These are phyloP conservation scores for Leucogyrophana mollusca DNA, from an alignment of 768 basidiomycete genomes.

Conservation along the genomic window DNA sequence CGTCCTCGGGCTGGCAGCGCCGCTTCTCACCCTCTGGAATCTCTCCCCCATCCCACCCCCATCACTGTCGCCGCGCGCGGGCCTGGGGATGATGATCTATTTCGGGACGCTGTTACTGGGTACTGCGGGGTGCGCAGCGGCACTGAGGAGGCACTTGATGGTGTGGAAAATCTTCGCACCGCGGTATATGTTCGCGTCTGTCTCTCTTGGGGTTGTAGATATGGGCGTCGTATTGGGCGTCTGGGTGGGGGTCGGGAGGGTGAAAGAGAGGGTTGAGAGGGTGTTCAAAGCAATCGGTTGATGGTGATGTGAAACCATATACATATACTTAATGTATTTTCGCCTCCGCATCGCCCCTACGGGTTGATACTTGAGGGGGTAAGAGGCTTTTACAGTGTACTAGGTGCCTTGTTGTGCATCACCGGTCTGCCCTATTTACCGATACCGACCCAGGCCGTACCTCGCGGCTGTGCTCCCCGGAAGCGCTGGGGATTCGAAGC, in stretches of 20 bases:
- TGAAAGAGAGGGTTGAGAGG: constrained; percentile 18
- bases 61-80: constrained; percentile 43
- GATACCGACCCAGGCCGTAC: no score
- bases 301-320: no score
- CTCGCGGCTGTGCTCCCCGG: no score
- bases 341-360: no score
- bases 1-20: not conserved
- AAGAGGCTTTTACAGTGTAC: no score
- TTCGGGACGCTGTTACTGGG: constrained; percentile 64
- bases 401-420: no score
- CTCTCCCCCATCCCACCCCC: constrained; percentile 53
- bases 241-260: constrained; percentile 19
- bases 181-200: constrained; percentile 85
- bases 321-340: no score
- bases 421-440: no score
- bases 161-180: constrained; percentile 99
- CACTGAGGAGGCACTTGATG: constrained; percentile 85
- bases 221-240: constrained; percentile 21
- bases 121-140: constrained; percentile 69
- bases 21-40: constrained; percentile 79
- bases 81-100: constrained; percentile 68
- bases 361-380: no score
- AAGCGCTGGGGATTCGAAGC: no score
- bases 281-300: constrained; percentile 17
- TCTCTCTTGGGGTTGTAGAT: no score